A percentile compares a stretch with the other conserved stretches of the same genome.
Evolutionary conservation across 75 land plant genomes (phyloP).

Genomic region (Sequoiadendron giganteum): DNA sequence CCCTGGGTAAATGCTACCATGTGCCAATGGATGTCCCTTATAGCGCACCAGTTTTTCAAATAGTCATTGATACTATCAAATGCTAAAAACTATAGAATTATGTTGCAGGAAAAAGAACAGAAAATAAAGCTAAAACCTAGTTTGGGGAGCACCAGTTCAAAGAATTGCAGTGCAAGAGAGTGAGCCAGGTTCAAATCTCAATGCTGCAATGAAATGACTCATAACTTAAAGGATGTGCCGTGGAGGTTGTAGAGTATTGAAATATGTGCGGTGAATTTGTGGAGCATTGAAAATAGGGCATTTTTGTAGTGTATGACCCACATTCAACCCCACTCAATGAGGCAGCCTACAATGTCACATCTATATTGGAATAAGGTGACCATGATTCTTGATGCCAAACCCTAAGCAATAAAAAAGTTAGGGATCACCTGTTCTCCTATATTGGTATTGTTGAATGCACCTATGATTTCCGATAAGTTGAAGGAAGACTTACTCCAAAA

Average conservation of each 20-base stretch:
- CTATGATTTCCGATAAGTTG: not conserved
- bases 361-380: not conserved
- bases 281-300: not conserved
- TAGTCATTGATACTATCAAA: not conserved
- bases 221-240: not conserved
- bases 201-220: not conserved
- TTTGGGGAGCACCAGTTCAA: not conserved
- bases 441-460: not conserved
- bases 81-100: not conserved
- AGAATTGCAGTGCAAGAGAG: not conserved
- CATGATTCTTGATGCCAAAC: not conserved
- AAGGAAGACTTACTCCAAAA: not conserved
- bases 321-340: not conserved
- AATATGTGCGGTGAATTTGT: not conserved
- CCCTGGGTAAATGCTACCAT: too few species aligned
- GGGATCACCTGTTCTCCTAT: not conserved
- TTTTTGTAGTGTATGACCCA: not conserved
- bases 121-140: not conserved
- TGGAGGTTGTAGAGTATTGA: not conserved
- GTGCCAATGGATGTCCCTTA: not conserved
- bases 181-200: not conserved
- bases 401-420: not conserved
- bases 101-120: not conserved
- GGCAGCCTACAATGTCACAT: not conserved
- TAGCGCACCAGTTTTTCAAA: not conserved